Conservation (phyloP, 208 protist genomes). For the Leptomonas pyrrhocoris region DNA sequence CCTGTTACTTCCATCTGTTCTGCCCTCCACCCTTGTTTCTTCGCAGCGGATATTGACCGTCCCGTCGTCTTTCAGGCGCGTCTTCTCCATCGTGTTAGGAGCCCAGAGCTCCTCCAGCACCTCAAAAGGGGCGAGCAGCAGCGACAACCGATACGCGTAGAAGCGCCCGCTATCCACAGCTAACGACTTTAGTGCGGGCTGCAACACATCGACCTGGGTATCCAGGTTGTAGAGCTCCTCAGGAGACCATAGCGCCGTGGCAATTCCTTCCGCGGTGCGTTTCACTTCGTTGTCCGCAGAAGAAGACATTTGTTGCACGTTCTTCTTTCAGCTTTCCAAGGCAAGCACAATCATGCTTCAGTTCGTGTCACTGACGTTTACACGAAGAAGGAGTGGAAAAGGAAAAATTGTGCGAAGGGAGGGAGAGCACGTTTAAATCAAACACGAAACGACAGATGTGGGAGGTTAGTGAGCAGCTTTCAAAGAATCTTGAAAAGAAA, state of each 20-base stretch:
- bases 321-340: not conserved
- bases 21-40: constrained; percentile 13
- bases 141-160: constrained; percentile 27
- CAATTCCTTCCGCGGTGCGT: constrained; percentile 17
- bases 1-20: constrained; percentile 8
- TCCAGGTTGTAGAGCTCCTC: constrained; percentile 33
- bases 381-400: not conserved
- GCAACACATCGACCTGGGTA: constrained; percentile 22
- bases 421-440: constrained; percentile 17
- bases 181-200: constrained; percentile 15
- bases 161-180: constrained; percentile 6
- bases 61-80: constrained; percentile 12
- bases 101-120: constrained; percentile 26
- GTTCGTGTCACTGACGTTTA: not conserved
- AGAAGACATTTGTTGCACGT: not conserved
- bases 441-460: too few species aligned
- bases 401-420: constrained; percentile 7
- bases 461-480: not conserved
- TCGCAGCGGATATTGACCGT: constrained; percentile 10
- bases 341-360: not conserved
- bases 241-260: constrained; percentile 31
- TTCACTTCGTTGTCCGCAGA: constrained; percentile 8
- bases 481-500: not conserved
- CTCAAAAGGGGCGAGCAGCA: constrained; percentile 29
- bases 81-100: constrained; percentile 6